Base-by-base conservation (phyloP, 257 asterid genomes). In the Solanum acaule region DNA sequence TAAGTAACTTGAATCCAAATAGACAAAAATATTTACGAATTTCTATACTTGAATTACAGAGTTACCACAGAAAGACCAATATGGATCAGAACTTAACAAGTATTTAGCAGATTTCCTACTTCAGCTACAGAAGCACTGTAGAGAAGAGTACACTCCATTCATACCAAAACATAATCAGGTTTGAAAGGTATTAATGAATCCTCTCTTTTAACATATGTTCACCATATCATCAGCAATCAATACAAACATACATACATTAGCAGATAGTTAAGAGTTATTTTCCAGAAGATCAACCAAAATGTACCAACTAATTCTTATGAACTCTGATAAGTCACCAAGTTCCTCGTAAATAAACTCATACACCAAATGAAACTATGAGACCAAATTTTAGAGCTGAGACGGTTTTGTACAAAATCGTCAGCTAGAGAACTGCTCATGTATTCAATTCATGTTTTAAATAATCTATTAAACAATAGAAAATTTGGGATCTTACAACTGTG, bases 221-320 rank as follows among this genome's bases (percentile, higher is more conserved):
- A 25, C 89, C 91, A 87, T 87, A 83, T 87, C 89, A 87, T 89
- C 89, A n/a, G 91, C 88, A 8, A 35, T 52, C n/a, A 89, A 84
- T 9, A 89, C 88, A 35, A 89, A 46, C 67, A 20, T 0, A 56
- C 67, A 56, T 56, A 56, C 0, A 56, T 20, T 56, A 56, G 25
- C 67, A 56, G 44, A 82, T 31, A 87, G 5, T 34, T 68, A 12
- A 84, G 10, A 52, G 86, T 72, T 52, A 84, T 42, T 13, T 23
- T 88, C 90, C 38, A 89, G 63, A 87, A 56, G 25, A 56, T 20
- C 0, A 56, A 56, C 65, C 65, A 56, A 25, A 89, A 78, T 44
- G 68, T 87, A 34, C 91, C 91, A 40, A 46, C 72, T 52, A 31
- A 37, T 71, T 72, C 88, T 34, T 72, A 87, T 71, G 33, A 68